Conservation (phyloP, 768 basidiomycete genomes). For the Clathrus columnatus region DNA sequence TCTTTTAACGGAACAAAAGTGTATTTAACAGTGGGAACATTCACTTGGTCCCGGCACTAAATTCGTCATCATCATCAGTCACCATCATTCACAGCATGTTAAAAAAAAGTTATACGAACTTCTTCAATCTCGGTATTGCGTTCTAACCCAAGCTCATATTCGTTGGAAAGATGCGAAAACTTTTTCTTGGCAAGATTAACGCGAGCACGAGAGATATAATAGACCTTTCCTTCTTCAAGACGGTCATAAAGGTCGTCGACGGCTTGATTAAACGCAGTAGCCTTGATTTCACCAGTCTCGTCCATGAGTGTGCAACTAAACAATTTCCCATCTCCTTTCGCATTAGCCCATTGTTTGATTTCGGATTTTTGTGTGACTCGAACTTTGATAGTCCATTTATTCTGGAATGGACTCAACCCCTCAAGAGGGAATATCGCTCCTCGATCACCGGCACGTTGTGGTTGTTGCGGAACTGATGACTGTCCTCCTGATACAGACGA, state of each 20-base stretch:
- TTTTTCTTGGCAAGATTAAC: constrained; percentile 97
- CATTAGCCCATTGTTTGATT: constrained; percentile 82
- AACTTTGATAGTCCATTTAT: constrained; percentile 97
- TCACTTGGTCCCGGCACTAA: constrained; percentile 71
- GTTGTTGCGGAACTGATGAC: constrained; percentile 15
- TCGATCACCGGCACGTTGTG: constrained; percentile 17
- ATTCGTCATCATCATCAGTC: constrained; percentile 6
- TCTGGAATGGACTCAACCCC: constrained; percentile 91
- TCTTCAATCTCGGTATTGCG: constrained; percentile 78
- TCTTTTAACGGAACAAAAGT: constrained; percentile 61
- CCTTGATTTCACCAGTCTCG: constrained; percentile 86
- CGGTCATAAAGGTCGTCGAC: constrained; percentile 80
- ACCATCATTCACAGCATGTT: neutral
- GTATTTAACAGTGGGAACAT: constrained; percentile 78
- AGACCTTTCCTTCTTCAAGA: constrained; percentile 87
- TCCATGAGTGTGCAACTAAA: constrained; percentile 94
- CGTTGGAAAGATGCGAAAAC: constrained; percentile 81
- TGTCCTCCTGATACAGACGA: constrained; percentile 24
- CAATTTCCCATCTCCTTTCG: constrained; percentile 86
- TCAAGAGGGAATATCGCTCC: constrained; percentile 73
- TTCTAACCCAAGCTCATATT: constrained; percentile 89
- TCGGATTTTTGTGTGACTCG: constrained; percentile 86
- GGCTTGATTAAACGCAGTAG: constrained; percentile 80
- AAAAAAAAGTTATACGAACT: constrained; percentile 40
- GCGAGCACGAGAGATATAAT: constrained; percentile 81